Evolutionary conservation across 2,329 filamentous ascomycete species (phyloP).

Genomic region (Fusarium sp.): DNA sequence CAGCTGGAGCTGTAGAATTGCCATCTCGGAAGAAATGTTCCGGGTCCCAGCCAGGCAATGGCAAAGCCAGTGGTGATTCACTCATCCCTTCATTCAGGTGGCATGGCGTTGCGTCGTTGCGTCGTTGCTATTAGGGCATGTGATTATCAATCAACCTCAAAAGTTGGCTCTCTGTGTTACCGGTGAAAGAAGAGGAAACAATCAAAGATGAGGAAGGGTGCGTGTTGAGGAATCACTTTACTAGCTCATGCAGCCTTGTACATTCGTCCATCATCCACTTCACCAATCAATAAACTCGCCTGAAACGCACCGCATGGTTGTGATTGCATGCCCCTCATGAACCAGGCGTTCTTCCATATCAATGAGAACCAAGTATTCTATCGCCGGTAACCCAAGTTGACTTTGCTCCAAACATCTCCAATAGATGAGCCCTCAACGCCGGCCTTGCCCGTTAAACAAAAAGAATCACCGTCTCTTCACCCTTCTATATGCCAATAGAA

Average conservation of each 20-base stretch:
- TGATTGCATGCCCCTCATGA: slow-evolving; percentile 31
- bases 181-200: neutral
- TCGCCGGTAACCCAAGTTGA: slow-evolving; percentile 14
- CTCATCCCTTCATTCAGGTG: slow-evolving; percentile 8
- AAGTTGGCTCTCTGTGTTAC: slow-evolving; percentile 13
- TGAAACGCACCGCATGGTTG: slow-evolving; percentile 23
- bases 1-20: neutral
- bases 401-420: slow-evolving; percentile 18
- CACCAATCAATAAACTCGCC: slow-evolving; percentile 21
- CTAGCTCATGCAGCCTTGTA: slow-evolving; percentile 1
- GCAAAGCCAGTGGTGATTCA: slow-evolving; percentile 5
- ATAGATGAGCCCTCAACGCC: slow-evolving; percentile 33
- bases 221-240: slow-evolving; percentile 13
- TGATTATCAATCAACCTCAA: slow-evolving; percentile 8
- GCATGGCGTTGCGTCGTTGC: slow-evolving; percentile 6
- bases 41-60: slow-evolving; percentile 10
- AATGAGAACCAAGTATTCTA: slow-evolving; percentile 33
- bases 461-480: slow-evolving; percentile 8
- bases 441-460: slow-evolving; percentile 22
- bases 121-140: slow-evolving; percentile 8
- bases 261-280: slow-evolving; percentile 14
- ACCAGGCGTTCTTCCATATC: slow-evolving; percentile 26
- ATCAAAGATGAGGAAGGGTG: slow-evolving; percentile 23
- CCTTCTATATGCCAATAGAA: neutral
- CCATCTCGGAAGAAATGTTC: slow-evolving; percentile 19